These are phyloP conservation scores for Bryoglossum gracile DNA, from an alignment of 495 filamentous ascomycete genomes.

Conservation along the genomic window DNA sequence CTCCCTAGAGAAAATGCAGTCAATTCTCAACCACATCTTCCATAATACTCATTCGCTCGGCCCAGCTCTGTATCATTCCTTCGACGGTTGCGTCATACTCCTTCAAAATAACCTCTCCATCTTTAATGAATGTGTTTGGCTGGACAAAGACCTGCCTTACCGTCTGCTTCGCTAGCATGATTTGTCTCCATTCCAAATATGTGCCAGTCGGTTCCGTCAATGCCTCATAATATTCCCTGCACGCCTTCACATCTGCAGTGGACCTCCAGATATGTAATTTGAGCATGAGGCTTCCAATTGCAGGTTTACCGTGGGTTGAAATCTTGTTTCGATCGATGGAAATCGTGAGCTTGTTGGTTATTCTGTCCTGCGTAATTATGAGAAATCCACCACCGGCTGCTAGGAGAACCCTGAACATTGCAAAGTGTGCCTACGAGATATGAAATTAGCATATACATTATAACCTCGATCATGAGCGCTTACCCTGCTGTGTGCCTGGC, in stretches of 20 bases:
- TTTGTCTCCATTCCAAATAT: constrained; percentile 31
- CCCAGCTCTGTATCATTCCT: constrained; percentile 41
- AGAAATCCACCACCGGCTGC: constrained; percentile 27
- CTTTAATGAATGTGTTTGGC: constrained; percentile 37
- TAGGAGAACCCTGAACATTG: constrained; percentile 27
- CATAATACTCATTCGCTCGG: constrained; percentile 22
- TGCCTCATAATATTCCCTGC: constrained; percentile 19
- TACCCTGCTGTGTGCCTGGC: constrained; percentile 38
- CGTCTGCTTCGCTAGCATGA: constrained; percentile 29
- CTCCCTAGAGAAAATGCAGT: no score
- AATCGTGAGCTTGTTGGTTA: constrained; percentile 25
- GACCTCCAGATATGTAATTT: constrained; percentile 40
- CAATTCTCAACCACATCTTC: constrained; percentile 1
- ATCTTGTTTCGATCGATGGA: constrained; percentile 33
- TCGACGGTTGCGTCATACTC: constrained; percentile 35
- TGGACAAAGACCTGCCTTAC: constrained; percentile 34
- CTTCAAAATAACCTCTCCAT: constrained; percentile 30
- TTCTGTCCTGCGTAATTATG: constrained; percentile 20
- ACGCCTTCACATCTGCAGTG: constrained; percentile 33
- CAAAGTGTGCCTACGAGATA: constrained; percentile 1
- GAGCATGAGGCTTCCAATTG: constrained; percentile 36
- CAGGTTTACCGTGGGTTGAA: constrained; percentile 32
- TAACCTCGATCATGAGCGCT: constrained; percentile 29
- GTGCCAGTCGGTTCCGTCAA: constrained; percentile 31
- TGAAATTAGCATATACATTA: neutral